These are phyloP conservation scores for Linnemannia hyalina DNA, from an alignment of 192 early-diverging fungal genomes.

Conservation along the genomic window DNA sequence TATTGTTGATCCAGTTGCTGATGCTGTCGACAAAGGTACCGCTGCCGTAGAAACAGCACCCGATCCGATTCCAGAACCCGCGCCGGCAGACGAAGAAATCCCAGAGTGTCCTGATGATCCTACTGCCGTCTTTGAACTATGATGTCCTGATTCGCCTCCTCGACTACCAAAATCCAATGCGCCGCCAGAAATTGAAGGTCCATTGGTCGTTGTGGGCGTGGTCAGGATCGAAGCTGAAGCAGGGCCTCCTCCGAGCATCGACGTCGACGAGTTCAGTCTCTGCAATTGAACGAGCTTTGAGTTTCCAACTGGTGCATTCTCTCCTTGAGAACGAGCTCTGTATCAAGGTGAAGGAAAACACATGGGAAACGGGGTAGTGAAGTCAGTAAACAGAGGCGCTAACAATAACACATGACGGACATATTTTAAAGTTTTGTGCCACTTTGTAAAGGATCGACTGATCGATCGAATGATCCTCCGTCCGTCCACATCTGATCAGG, in stretches of 20 bases:
- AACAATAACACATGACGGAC: neutral
- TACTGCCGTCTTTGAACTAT: neutral
- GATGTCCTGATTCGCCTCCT: neutral
- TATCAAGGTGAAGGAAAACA: neutral
- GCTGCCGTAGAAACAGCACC: neutral
- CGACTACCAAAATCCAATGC: constrained; percentile 32
- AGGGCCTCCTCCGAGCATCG: neutral
- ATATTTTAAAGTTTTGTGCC: neutral
- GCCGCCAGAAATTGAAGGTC: constrained; percentile 21
- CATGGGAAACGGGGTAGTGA: neutral
- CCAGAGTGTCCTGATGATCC: neutral
- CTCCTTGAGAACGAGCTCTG: constrained; percentile 34
- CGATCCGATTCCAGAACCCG: neutral
- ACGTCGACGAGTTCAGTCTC: constrained; percentile 28
- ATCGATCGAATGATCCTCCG: neutral
- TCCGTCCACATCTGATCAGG: neutral
- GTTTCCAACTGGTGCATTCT: constrained; percentile 21
- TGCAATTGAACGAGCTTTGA: constrained; percentile 54
- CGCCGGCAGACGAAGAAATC: neutral
- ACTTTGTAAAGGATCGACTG: neutral
- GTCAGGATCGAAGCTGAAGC: neutral
- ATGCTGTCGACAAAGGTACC: neutral
- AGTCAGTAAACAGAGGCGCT: neutral
- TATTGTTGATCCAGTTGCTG: neutral
- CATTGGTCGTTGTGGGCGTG: constrained; percentile 6